Percentiles rank a stretch among this genome's conserved stretches.
These are phyloP conservation scores for Neurospora sp. DNA, from an alignment of 2,329 filamentous ascomycete genomes.

Conservation along the genomic window DNA sequence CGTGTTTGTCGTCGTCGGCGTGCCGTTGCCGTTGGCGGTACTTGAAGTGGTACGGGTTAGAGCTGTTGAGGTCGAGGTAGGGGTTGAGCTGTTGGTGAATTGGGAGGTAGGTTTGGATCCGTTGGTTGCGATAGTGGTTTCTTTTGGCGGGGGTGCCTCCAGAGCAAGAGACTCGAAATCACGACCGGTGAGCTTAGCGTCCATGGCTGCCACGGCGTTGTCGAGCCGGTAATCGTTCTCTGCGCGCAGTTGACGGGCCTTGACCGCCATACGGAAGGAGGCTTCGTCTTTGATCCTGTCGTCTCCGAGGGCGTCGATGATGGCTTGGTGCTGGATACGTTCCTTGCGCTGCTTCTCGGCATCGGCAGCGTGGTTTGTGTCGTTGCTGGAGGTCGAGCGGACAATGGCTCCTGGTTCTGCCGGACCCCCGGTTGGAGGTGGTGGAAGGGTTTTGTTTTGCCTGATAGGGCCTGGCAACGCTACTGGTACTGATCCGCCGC, in stretches of 20 bases:
- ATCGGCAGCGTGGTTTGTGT: constrained; percentile 14
- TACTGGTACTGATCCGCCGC: constrained; percentile 2
- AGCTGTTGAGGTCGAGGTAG: not conserved
- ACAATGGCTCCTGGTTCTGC: not conserved
- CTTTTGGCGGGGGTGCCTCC: not conserved
- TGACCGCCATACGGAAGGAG: constrained; percentile 52
- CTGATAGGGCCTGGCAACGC: constrained; percentile 1
- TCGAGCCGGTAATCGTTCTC: constrained; percentile 38
- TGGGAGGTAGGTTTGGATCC: not conserved
- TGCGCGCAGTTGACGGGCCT: constrained; percentile 47
- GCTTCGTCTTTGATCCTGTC: constrained; percentile 59
- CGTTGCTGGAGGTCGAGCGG: not conserved
- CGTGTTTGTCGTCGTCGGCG: not conserved
- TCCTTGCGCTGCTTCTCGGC: constrained; percentile 46
- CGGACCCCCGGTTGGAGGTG: not conserved
- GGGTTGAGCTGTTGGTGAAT: not conserved
- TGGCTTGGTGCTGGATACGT: constrained; percentile 52
- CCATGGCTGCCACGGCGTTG: constrained; percentile 11
- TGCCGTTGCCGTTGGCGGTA: not conserved
- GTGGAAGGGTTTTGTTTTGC: constrained; percentile 27
- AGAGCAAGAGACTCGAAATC: constrained; percentile 12
- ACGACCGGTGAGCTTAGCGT: constrained; percentile 21
- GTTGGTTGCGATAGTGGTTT: not conserved
- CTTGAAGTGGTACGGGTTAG: not conserved
- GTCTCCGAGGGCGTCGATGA: constrained; percentile 57